Evolutionary conservation across 768 basidiomycete species (phyloP), one percentile per base, ranked within the genome.

Genomic region (Boletus reticuloceps): DNA sequence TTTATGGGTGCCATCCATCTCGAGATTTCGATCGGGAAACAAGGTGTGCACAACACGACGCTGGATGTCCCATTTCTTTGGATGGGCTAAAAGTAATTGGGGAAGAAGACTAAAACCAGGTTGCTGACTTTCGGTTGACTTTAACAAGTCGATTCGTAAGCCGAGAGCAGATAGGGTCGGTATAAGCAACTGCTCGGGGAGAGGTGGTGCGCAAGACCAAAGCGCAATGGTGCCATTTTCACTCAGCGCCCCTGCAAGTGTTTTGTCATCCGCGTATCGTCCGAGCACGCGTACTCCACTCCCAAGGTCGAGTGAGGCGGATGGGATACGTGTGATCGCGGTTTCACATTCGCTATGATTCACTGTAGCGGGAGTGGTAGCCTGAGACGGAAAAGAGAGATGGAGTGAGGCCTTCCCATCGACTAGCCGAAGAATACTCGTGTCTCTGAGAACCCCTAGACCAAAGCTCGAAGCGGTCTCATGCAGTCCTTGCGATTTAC

Each of bases 401-500:
- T 65, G 45, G 34, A 68, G 51, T 0, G 68, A 64, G 0, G 54
- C 58, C 13, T 53, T 58, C n/a, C 47, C 50, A 34, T 73, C 66
- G 22, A 48, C 32, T 1, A 73, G 58, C 13, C 69, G 71, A 50
- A 72, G 59, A 16, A 60, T 32, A 27, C 48, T 60, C 0, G 64
- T 53, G 39, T 70, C 70, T 17, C 19, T 58, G 45, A 69, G 65
- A 43, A 80, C 68, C 8, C 67, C 69, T 38, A 71, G 56, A 47
- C 71, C 65, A 62, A 57, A 46, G 40, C 65, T 60, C 53, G 60
- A 73, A 29, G 75, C 70, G 13, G 74, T 41, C n/a, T 56, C 44
- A 39, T 71, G 64, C 19, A 64, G 32, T 5, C 71, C 66, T 40
- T 75, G 74, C 0, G 78, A 79, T 51, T 82, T 81, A 47, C 81